phyloP scores from a whole-genome alignment of 768 basidiomycete species.

The Tephrocybe sp. region DNA sequence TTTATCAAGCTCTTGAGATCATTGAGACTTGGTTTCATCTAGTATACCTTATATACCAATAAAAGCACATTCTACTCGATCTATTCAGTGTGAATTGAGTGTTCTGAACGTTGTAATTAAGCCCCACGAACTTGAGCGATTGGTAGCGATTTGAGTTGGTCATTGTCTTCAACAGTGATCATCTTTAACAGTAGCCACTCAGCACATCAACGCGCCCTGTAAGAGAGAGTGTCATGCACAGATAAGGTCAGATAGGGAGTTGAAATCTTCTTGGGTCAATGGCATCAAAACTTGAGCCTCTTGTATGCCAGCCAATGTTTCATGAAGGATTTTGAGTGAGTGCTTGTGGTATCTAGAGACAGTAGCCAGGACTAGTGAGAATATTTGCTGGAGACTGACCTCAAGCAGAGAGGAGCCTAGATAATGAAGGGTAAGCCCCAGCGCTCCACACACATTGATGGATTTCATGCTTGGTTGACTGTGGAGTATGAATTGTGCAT shows the following conservation, averaged over 20 bases:
- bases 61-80: too few species aligned
- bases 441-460: conserved; percentile 36
- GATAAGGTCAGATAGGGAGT: conserved; percentile 24
- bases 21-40: too few species aligned
- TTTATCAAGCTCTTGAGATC: too few species aligned
- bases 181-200: too few species aligned
- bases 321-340: conserved; percentile 25
- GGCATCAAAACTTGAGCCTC: conserved; percentile 29
- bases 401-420: conserved; percentile 39
- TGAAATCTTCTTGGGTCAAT: conserved; percentile 22
- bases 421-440: conserved; percentile 40
- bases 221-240: conserved; percentile 28
- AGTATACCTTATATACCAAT: too few species aligned
- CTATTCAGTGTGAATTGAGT: too few species aligned
- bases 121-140: too few species aligned
- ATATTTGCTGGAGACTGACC: conserved; percentile 39
- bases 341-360: conserved; percentile 34
- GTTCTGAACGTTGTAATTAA: too few species aligned
- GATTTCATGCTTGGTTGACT: too few species aligned
- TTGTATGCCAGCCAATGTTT: conserved; percentile 23
- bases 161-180: too few species aligned
- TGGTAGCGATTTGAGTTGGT: too few species aligned
- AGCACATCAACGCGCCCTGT: conserved; percentile 35
- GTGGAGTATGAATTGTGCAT: too few species aligned
- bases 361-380: conserved; percentile 38